Base-by-base conservation (phyloP, 169 alveolate species). In the Plasmodium coatneyi region DNA sequence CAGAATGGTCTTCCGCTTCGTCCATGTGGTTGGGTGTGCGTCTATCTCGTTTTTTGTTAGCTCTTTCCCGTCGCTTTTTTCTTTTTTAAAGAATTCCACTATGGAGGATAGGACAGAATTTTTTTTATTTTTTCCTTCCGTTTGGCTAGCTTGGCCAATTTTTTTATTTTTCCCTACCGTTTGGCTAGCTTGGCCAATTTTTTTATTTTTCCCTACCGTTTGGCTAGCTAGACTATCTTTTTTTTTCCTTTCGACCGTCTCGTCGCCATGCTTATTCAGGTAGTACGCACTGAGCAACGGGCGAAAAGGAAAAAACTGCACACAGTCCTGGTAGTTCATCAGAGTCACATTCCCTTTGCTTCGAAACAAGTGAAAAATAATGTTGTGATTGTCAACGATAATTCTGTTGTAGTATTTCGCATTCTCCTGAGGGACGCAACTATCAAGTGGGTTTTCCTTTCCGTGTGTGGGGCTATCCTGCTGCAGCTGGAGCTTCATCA, bases 311-410 rank as follows among this genome's bases (percentile, higher is more conserved):
- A 86, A 86, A 36, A 70, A 56, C 5, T 76, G n/a, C 60, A 86
- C 84, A 76, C 87, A 86, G 12, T 86, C 93, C 2, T 30, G 71
- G 34, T 86, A 86, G 30, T 32, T 52, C 80, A 86, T 54, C 14
- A 86, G 80, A 46, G 66, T 70, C 80, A 86, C 60, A 41, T 78
- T 74, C 28, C 32, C 70, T 86, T 86, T 74, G 14, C 80, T 46
- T 76, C 93, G 39, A 49, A 86, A 86, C 30, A 86, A 86, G 19
- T 86, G 93, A 56, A 86, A 86, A 32, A 86, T 86, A 5, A 86
- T 54, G 66, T 86, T 86, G 80, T 86, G 93, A 78, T 86, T 86
- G 66, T 86, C 93, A 74, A 86, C 43, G 39, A 86, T 86, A 22
- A 86, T 86, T 86, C 80, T 86, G 82, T 78, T 86, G 70, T 86